A percentile compares a stretch with the other conserved stretches of the same genome.
Evolutionary conservation across 225 moss, liverwort and hornwort species (phyloP).

Genomic region (Asterella californica): DNA sequence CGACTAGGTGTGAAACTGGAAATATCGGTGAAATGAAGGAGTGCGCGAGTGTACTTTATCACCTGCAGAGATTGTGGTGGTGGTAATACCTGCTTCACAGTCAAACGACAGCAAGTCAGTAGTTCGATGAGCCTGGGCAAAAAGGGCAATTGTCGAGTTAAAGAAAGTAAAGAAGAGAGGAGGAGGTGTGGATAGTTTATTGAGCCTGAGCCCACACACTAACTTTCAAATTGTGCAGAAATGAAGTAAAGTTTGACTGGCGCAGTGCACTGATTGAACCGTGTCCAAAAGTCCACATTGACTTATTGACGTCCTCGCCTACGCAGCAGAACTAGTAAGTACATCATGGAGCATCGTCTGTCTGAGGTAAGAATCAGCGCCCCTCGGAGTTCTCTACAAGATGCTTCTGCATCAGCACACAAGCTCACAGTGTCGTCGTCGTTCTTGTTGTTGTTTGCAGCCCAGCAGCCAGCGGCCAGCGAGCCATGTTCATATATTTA

Average conservation of each 20-base stretch:
- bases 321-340: too few relatives aligned
- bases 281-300: constrained; percentile 17
- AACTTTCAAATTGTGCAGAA: neutral
- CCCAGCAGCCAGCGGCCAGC: neutral
- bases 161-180: neutral
- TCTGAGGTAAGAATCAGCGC: neutral
- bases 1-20: neutral
- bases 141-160: neutral
- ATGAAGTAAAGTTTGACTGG: neutral
- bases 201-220: neutral
- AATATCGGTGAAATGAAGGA: neutral
- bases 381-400: neutral
- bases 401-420: neutral
- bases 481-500: neutral
- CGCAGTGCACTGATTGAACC: constrained; percentile 4
- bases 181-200: neutral
- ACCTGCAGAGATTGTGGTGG: neutral
- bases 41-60: constrained; percentile 6
- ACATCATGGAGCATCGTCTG: constrained; percentile 8
- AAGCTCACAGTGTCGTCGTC: neutral
- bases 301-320: neutral
- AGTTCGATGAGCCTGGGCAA: neutral
- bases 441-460: neutral
- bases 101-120: neutral
- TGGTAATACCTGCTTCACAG: neutral